phyloP scores from a whole-genome alignment of 176 grass and related monocot species.

The Ensete glaucum region DNA sequence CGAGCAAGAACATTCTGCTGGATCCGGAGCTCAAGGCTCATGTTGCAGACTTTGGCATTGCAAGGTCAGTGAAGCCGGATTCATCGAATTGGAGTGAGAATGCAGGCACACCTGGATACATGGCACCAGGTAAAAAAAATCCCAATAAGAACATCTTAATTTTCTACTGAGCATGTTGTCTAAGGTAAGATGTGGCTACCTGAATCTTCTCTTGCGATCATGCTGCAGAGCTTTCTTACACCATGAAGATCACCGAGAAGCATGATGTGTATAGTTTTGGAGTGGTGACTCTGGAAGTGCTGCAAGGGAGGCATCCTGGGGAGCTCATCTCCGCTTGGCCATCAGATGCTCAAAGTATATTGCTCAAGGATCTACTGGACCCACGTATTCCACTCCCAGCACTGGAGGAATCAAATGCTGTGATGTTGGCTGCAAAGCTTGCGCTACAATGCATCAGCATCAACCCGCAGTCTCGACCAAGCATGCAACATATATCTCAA shows the following conservation, averaged over 20 bases:
- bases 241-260: background rate
- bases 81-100: conserved; percentile 17
- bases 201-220: background rate
- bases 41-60: conserved; percentile 31
- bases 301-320: background rate
- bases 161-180: too few relatives aligned
- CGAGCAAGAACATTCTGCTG: conserved; percentile 26
- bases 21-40: conserved; percentile 9
- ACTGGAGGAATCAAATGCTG: background rate
- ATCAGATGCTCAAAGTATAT: background rate
- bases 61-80: conserved; percentile 5
- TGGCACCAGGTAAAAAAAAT: conserved; percentile 16
- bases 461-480: background rate
- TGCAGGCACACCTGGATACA: conserved; percentile 27
- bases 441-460: background rate
- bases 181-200: background rate
- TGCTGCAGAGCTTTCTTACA: background rate
- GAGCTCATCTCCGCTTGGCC: background rate
- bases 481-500: background rate
- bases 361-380: background rate
- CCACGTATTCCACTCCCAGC: background rate
- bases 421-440: background rate
- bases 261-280: background rate
- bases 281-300: background rate
- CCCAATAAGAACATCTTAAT: background rate